These are phyloP conservation scores for Tetrahymena malaccensis DNA, from an alignment of 73 alveolate genomes.

Conservation along the genomic window DNA sequence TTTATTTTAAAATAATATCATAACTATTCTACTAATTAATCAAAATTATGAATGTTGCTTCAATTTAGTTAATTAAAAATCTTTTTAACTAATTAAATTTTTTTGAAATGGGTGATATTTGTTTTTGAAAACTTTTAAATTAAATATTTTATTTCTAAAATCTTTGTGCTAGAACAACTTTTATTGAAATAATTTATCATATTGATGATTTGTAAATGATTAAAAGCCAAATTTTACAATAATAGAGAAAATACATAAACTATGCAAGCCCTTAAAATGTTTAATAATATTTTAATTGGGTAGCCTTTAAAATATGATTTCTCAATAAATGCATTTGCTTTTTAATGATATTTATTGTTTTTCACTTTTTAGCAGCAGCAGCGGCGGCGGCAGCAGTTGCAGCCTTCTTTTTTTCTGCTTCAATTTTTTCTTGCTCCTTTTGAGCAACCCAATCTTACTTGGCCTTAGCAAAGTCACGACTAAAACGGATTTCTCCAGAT, in stretches of 20 bases:
- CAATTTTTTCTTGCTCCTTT: slow-evolving; percentile 36
- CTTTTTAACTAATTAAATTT: too few species aligned
- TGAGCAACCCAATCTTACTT: slow-evolving; percentile 35
- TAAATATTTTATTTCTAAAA: too few species aligned
- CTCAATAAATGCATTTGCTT: not conserved
- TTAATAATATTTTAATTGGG: not conserved
- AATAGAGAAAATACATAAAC: not conserved
- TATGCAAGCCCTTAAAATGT: not conserved
- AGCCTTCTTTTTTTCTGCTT: slow-evolving; percentile 37
- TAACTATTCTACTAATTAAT: too few species aligned
- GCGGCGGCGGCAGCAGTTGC: slow-evolving; percentile 20
- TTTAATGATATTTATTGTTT: not conserved
- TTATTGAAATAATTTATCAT: too few species aligned
- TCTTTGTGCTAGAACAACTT: not conserved
- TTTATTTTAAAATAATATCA: too few species aligned
- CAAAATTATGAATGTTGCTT: too few species aligned
- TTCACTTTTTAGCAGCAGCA: not conserved
- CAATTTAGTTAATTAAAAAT: too few species aligned
- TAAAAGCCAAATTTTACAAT: not conserved
- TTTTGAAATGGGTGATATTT: too few species aligned
- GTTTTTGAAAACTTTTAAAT: too few species aligned
- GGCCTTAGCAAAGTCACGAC: slow-evolving; percentile 21
- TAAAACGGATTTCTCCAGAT: slow-evolving; percentile 1
- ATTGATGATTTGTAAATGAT: not conserved
- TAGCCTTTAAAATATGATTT: not conserved